These are phyloP conservation scores for Pterocarpus santalinus DNA, from an alignment of 306 rosid genomes.

Conservation along the genomic window DNA sequence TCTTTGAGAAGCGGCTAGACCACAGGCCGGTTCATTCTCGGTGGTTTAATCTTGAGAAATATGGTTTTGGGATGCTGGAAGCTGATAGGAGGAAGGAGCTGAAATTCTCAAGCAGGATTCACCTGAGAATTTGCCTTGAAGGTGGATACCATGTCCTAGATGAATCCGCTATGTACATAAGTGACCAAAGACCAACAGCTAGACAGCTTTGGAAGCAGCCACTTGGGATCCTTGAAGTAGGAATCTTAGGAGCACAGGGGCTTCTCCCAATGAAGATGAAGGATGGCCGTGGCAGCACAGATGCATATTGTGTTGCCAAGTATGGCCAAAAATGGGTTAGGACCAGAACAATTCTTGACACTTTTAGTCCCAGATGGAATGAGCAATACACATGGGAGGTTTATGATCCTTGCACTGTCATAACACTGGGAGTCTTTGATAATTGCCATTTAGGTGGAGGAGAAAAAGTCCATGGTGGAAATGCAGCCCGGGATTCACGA, in stretches of 20 bases:
- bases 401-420: constrained; percentile 92
- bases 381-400: constrained; percentile 99
- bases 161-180: constrained; percentile 86
- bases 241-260: constrained; percentile 83
- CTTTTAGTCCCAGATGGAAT: constrained; percentile 86
- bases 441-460: constrained; percentile 79
- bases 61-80: constrained; percentile 82
- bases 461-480: constrained; percentile 56
- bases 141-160: constrained; percentile 98
- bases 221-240: constrained; percentile 85
- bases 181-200: constrained; percentile 93
- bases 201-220: constrained; percentile 95
- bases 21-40: constrained; percentile 88
- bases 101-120: constrained; percentile 86
- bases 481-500: constrained; percentile 64
- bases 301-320: constrained; percentile 88
- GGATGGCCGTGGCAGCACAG: constrained; percentile 76
- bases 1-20: constrained; percentile 80
- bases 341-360: constrained; percentile 86
- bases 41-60: constrained; percentile 93
- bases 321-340: constrained; percentile 97
- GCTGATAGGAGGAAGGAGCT: constrained; percentile 88
- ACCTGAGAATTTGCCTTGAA: constrained; percentile 90
- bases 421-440: constrained; percentile 86
- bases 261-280: constrained; percentile 97